Evolutionary conservation across 306 rosid species (phyloP), one percentile per base, ranked within the genome.

Genomic region (cucumber (Cucumis sativus)): DNA sequence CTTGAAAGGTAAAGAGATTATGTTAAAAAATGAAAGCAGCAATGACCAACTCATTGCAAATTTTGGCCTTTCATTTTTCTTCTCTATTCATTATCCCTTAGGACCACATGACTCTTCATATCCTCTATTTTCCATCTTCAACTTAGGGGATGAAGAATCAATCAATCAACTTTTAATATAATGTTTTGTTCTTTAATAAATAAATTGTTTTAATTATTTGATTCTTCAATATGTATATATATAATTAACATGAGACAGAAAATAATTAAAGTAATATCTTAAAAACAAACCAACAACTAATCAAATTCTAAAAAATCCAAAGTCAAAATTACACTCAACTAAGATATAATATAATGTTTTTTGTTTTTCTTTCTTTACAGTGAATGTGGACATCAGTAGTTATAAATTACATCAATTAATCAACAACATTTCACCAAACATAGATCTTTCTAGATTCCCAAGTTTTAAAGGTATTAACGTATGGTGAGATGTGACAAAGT

Each of bases 401-500:
- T 66, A 18, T 17, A 66, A 66, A 66, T 66, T 40, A 66, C 72
- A 39, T 66, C 13, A 66, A 66, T 66, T 39, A 39, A 18, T 66
- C 51, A 66, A 66, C 72, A 33, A 64, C 23, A 16, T 65, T 65
- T 65, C 72, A 66, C 72, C 72, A 66, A 66, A 66, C 72, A 39
- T 66, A 17, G 28, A 66, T 18, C 72, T 66, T 18, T 66, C 51
- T 66, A 39, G 51, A 66, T 66, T 18, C 72, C 51, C 51, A 66
- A 18, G 5, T 35, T 28, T 3, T 37, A 3, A 66, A 39, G 71
- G 71, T 16, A 65, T 33, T 65, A 30, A 60, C 51, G 3, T 10
- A 60, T 4, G 35, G 18, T 6, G 18, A 11, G 37, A 60, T 60
- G 66, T 25, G 66, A 60, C 28, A 54, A 3, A 54, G 59, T 20